Evolutionary conservation across 768 basidiomycete species (phyloP), one percentile per base, ranked within the genome.

Genomic region (Suillus subluteus): DNA sequence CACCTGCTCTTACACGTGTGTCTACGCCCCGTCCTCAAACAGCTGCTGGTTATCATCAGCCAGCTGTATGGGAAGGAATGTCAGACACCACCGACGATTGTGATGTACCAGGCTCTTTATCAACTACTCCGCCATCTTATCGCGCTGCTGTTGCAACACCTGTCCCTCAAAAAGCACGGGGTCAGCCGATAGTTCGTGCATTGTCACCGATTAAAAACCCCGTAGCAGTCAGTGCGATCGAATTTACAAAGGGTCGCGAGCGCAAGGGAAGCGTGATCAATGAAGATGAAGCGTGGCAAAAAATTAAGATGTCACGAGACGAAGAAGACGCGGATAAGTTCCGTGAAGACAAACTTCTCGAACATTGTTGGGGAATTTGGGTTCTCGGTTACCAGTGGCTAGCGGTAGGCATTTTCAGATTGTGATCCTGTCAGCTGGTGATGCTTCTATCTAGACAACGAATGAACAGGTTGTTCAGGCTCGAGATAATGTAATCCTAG

Each of bases 361-460:
- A 89, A 71, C 86, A 86, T 18, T 94, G 87, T 71, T 91, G 88
- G 87, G 85, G 88, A 58, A 85, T 89, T 66, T 96, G 94, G 94
- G 82, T 80, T 56, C 85, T 87, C 72, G 88, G 88, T 2, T 85
- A 85, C 70, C 77, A 85, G 55, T 94, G 94, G 92, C 86, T 92
- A 70, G 78, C 82, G 67, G 94, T 94, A 78, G 66, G 92, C 81
- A 50, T 65, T 46, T 66, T 65, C 59, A 30, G 41, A 52, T 55
- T 62, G 50, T 68, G 44, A 68, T 63, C 71, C 66, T 62, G 61
- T 66, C 68, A 63, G 55, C 62, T 68, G 66, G 71, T 62, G 41
- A 63, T 50, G 26, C 32, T 59, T 62, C 38, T 67, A 65, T 58
- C n/a, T 69, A 96, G 94, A 88, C 85, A n/a, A 94, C 91, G 15